Base-by-base conservation (phyloP, 1,284 basidiomycete genomes). In the Meripilus lineatus region DNA sequence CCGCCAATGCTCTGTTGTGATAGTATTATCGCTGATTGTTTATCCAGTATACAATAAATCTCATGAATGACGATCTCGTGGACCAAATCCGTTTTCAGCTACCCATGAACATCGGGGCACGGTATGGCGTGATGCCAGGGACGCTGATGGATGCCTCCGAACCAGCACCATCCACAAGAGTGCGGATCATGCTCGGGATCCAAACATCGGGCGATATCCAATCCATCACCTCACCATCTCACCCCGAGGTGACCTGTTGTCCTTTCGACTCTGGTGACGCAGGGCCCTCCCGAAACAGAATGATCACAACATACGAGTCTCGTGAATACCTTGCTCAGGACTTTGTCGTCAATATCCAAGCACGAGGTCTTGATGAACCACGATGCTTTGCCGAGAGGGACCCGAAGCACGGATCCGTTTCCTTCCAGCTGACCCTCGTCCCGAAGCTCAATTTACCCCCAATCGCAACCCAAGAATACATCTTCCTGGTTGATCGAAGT, bases 331-430 rank as follows among this genome's bases (percentile, higher is more conserved):
- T 52, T 2, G 10, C 20, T 5, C 21, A 23, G 6, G 51, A 52
- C 25, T 42, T 49, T 23, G 43, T 49, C 13, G 39, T 49, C 7
- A 15, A n/a, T 21, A 41, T 47, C 32, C 20, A 38, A n/a, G 40
- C 44, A 14, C 38, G 43, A 33, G 69, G 59, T 4, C 57, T 81
- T 3, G 77, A 78, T 48, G 51, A 57, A 20, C 72, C 78, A 3
- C 67, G 78, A 7, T 79, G 77, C 47, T 76, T 81, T 50, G 75
- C 70, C 1, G 77, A 80, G 50, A 52, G 69, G 2, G 59, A 65
- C 22, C 47, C 47, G 38, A 39, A 51, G 1, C 6, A 24, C 11
- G 37, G 30, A 20, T 72, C 71, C 0, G 50, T 76, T 3, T 77
- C 77, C 0, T 57, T 78, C 56, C 74, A 77, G 38, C 55, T 81